A percentile compares a stretch with the other conserved stretches of the same genome.
Conservation (phyloP, 108 stramenopile genomes). For the Stephanodiscus minutulus region DNA sequence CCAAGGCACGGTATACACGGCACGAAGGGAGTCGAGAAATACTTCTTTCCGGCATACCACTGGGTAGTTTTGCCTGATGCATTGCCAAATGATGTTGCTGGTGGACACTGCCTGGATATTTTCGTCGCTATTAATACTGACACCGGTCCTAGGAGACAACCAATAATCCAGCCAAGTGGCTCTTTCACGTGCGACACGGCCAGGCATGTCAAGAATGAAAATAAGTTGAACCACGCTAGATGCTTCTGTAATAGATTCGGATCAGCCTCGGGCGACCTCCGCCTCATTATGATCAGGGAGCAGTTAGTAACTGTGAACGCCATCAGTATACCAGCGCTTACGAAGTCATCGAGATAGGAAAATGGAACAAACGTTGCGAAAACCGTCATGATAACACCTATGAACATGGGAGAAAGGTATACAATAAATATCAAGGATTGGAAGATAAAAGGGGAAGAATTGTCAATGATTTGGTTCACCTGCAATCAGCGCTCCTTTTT, state of each 20-base stretch:
- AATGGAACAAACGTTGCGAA: slow-evolving; percentile 90
- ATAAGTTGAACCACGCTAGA: slow-evolving; percentile 48
- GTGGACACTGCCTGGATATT: slow-evolving; percentile 39
- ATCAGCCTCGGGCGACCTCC: slow-evolving; percentile 42
- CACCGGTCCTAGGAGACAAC: slow-evolving; percentile 16
- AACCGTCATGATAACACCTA: slow-evolving; percentile 61
- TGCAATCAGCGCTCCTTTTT: slow-evolving; percentile 68
- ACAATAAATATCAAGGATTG: not conserved
- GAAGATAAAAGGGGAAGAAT: not conserved
- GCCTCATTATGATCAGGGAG: slow-evolving; percentile 60
- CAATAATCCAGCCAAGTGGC: slow-evolving; percentile 26
- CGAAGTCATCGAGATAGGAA: slow-evolving; percentile 72
- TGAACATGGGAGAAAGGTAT: not conserved
- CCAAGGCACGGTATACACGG: slow-evolving; percentile 61
- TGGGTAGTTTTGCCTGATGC: slow-evolving; percentile 4
- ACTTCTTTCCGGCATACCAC: slow-evolving; percentile 12
- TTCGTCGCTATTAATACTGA: slow-evolving; percentile 16
- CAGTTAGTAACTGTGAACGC: slow-evolving; percentile 76
- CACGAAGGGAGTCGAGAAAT: slow-evolving; percentile 68
- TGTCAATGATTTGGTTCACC: slow-evolving; percentile 32
- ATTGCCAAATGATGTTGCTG: slow-evolving; percentile 30
- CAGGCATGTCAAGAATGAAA: slow-evolving; percentile 44
- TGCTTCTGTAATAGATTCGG: slow-evolving; percentile 34
- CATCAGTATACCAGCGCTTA: slow-evolving; percentile 77
- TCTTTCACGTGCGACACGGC: slow-evolving; percentile 37